Conservation (phyloP, 331 rosid genomes). For the Pyrus hybrid region DNA sequence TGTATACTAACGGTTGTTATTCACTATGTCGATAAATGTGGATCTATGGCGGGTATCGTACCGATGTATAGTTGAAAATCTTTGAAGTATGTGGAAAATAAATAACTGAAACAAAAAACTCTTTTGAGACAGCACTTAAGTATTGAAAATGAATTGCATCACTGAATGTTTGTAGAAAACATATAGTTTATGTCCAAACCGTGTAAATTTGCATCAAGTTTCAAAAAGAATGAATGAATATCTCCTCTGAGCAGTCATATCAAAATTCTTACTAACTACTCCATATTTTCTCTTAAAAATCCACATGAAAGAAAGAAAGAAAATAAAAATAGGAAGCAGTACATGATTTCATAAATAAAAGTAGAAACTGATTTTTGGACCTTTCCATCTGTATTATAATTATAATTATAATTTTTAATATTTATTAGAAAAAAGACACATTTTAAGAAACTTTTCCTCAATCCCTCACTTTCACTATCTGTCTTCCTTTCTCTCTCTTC, state of each 20-base stretch:
- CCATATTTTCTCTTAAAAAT: not conserved
- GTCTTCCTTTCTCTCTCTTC: constrained; percentile 28
- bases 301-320: not conserved
- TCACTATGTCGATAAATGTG: not conserved
- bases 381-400: not conserved
- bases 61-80: not conserved
- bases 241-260: not conserved
- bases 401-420: too few species aligned
- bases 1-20: not conserved
- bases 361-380: constrained; percentile 11
- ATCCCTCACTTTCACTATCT: constrained; percentile 18
- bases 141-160: not conserved
- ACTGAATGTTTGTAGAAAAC: not conserved
- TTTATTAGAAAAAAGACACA: not conserved
- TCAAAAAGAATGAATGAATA: not conserved
- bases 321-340: not conserved
- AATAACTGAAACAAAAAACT: not conserved
- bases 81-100: not conserved
- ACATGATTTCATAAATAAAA: constrained; percentile 2
- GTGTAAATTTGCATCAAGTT: not conserved
- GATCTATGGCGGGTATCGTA: not conserved
- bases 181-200: not conserved
- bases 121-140: too few species aligned
- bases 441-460: constrained; percentile 20
- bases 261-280: not conserved